These are phyloP conservation scores for Candida ovalis DNA, from an alignment of 805 yeast genomes.

Conservation along the genomic window DNA sequence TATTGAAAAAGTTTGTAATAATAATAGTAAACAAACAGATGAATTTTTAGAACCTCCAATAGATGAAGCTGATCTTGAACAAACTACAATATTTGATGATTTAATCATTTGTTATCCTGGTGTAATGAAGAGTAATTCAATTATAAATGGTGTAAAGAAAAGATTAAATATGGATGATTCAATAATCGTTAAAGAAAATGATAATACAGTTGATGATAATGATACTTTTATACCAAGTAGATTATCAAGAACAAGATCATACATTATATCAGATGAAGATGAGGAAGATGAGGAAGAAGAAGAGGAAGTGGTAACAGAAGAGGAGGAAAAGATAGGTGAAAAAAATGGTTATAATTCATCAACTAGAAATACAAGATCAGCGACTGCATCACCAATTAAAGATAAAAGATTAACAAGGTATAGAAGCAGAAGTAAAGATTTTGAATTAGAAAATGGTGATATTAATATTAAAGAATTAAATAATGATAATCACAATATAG, in stretches of 20 bases:
- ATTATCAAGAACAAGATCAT: neutral
- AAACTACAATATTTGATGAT: slow-evolving; percentile 9
- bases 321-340: slow-evolving; percentile 8
- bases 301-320: slow-evolving; percentile 12
- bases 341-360: too few relatives aligned
- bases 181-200: neutral
- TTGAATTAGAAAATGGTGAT: too few relatives aligned
- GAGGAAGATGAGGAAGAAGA: slow-evolving; percentile 21
- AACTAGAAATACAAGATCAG: too few relatives aligned
- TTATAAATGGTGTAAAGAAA: neutral
- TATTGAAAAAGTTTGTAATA: slow-evolving; percentile 38
- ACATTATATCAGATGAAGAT: slow-evolving; percentile 7
- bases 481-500: neutral
- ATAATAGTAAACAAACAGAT: slow-evolving; percentile 11
- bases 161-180: neutral
- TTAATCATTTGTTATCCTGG: slow-evolving; percentile 26
- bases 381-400: neutral
- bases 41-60: too few relatives aligned
- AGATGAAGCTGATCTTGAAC: slow-evolving; percentile 11
- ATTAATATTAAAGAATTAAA: too few relatives aligned
- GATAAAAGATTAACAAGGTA: neutral
- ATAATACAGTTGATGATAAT: neutral
- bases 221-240: neutral
- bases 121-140: slow-evolving; percentile 7
- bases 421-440: neutral